Base-by-base conservation (phyloP, 352 stramenopile species). In the Phytophthora agathidicida region DNA sequence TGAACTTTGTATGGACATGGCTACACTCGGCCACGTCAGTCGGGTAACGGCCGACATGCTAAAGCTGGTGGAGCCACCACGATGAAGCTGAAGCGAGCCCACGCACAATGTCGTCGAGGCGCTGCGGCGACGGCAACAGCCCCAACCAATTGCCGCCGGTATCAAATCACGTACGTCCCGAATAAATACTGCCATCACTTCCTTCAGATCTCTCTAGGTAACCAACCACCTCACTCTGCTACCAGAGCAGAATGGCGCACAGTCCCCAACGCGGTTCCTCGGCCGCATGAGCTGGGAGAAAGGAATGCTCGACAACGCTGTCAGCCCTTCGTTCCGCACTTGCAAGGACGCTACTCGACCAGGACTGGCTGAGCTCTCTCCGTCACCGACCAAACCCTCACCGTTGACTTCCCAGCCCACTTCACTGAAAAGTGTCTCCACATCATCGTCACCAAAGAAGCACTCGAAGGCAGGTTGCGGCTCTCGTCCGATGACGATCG, bases 221-320 rank as follows among this genome's bases (percentile, higher is more conserved):
- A 26, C 36, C 23, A 24, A 54, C 26, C 22, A 24, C 9, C 7
- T 44, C 24, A 17, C 27, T 43, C n/a, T 47, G 47, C 10, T 38
- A 49, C 16, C 32, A 48, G 30, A 32, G 39, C 20, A 58, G 50
- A 43, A 55, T 67, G 44, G 7, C 7, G 7, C 24, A 1, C 32
- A 35, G 13, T 62, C 51, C 13, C 51, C 60, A n/a, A 59, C 55
- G 7, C 36, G 62, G 13, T 86, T 74, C 30, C 63, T 85, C 0
- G 78, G 65, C 3, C 73, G 78, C 7, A 75, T 86, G 54, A 86
- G 78, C 53, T 88, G 78, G 78, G 68, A 88, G 16, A 73, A 60
- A 37, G 59, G 53, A n/a, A 41, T 88, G 27, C 38, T 88, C n/a
- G 73, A 88, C 14, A 47, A 54, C 17, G 13, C 39, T 31, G 24